A percentile compares a stretch with the other conserved stretches of the same genome.
These are phyloP conservation scores for Lachancea cidri DNA, from an alignment of 805 yeast species.

Conservation along the genomic window DNA sequence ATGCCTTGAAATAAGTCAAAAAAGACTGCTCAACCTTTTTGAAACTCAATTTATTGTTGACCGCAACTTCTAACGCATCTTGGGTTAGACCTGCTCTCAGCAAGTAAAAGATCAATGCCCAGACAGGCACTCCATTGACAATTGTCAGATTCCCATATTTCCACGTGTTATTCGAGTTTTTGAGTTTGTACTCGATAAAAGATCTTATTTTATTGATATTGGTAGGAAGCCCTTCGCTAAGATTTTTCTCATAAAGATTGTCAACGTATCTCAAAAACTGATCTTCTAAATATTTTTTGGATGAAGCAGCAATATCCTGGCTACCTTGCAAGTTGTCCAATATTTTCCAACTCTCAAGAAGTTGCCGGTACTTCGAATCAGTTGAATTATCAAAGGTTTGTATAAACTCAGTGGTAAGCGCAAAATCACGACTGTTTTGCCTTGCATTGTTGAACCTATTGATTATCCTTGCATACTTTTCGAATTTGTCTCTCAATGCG, in stretches of 20 bases:
- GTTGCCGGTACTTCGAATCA: constrained; percentile 63
- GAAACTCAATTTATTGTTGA: constrained; percentile 62
- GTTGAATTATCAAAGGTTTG: constrained; percentile 52
- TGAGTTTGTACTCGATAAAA: constrained; percentile 45
- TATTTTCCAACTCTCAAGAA: constrained; percentile 71
- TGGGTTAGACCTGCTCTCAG: constrained; percentile 75
- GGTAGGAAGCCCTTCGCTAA: constrained; percentile 65
- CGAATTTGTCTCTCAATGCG: constrained; percentile 51
- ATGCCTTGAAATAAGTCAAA: constrained; percentile 72
- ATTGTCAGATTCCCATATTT: constrained; percentile 50
- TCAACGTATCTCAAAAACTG: constrained; percentile 78
- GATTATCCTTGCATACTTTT: constrained; percentile 66
- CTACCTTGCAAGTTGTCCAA: constrained; percentile 37
- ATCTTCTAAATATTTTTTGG: constrained; percentile 58
- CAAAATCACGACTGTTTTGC: constrained; percentile 45
- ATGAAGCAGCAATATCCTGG: constrained; percentile 45
- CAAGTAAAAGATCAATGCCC: constrained; percentile 86
- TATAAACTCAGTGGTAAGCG: constrained; percentile 55
- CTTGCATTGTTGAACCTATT: constrained; percentile 68
- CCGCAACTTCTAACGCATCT: constrained; percentile 71
- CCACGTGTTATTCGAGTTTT: constrained; percentile 45
- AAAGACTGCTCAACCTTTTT: constrained; percentile 82
- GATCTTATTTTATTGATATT: constrained; percentile 66
- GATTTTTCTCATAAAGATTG: constrained; percentile 50
- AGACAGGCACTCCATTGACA: constrained; percentile 80